These are phyloP conservation scores for Bertia moriformis DNA, from an alignment of 2,329 filamentous ascomycete species.

Conservation along the genomic window DNA sequence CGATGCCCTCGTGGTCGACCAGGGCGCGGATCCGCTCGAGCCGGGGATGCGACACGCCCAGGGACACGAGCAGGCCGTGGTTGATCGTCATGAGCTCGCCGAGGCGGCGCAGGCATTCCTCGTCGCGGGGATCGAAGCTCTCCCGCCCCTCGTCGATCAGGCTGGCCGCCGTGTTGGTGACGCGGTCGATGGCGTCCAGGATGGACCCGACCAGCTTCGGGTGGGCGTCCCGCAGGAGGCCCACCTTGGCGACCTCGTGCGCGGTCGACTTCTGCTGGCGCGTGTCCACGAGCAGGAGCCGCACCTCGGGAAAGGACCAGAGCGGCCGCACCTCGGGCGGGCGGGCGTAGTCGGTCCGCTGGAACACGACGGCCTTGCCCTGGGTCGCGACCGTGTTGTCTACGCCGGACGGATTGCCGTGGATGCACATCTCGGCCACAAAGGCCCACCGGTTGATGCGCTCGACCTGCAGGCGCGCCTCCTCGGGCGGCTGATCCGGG, in stretches of 20 bases:
- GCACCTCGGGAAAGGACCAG: constrained; percentile 81
- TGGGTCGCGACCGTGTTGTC: constrained; percentile 93
- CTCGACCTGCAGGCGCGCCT: constrained; percentile 81
- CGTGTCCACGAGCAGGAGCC: constrained; percentile 79
- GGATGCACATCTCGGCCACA: constrained; percentile 91
- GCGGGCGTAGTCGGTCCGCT: constrained; percentile 62
- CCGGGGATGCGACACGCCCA: constrained; percentile 88
- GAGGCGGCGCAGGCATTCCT: constrained; percentile 51
- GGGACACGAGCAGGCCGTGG: constrained; percentile 75
- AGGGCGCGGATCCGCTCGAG: constrained; percentile 84
- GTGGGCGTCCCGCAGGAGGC: constrained; percentile 52
- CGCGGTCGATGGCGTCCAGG: constrained; percentile 69
- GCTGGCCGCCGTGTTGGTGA: constrained; percentile 39
- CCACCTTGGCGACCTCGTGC: constrained; percentile 76
- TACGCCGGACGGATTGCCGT: constrained; percentile 89
- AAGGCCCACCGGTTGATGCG: constrained; percentile 97
- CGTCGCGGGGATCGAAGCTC: constrained; percentile 51
- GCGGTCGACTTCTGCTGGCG: constrained; percentile 74
- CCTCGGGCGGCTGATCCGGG: constrained; percentile 73
- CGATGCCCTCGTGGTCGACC: constrained; percentile 75
- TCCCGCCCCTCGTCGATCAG: constrained; percentile 41
- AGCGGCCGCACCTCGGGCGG: constrained; percentile 65
- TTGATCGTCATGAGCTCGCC: constrained; percentile 88
- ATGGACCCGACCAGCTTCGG: constrained; percentile 68
- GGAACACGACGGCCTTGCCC: constrained; percentile 86